Percentiles rank a stretch among this genome's conserved stretches.
Evolutionary conservation across 2,329 filamentous ascomycete species (phyloP).

Genomic region (Fusarium veterinarium): DNA sequence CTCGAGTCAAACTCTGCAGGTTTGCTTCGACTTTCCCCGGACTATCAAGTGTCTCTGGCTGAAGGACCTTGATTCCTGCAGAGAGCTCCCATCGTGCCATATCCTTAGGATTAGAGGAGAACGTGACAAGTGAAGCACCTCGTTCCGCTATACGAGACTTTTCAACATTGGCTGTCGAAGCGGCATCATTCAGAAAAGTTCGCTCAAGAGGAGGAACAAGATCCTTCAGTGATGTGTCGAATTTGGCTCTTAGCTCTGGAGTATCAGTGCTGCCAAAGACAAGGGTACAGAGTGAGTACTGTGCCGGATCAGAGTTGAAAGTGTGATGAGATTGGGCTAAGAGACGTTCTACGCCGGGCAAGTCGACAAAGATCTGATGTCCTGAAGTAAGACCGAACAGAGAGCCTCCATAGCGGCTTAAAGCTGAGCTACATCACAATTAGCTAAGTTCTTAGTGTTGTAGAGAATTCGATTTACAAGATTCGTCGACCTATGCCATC

Average conservation of each 20-base stretch:
- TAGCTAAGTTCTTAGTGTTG: neutral
- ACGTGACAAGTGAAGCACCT: slow-evolving; percentile 25
- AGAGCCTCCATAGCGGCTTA: slow-evolving; percentile 29
- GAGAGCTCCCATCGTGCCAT: slow-evolving; percentile 37
- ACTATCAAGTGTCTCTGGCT: neutral
- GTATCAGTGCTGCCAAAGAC: slow-evolving; percentile 29
- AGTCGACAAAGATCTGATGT: slow-evolving; percentile 30
- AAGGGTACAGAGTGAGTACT: slow-evolving; percentile 23
- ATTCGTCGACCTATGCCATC: slow-evolving; percentile 24
- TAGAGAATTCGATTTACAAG: neutral
- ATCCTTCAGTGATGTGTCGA: slow-evolving; percentile 11
- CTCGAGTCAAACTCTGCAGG: slow-evolving; percentile 24
- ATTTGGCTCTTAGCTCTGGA: slow-evolving; percentile 10
- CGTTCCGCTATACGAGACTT: slow-evolving; percentile 20
- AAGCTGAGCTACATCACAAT: neutral
- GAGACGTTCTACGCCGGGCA: slow-evolving; percentile 29
- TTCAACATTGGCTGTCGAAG: slow-evolving; percentile 33
- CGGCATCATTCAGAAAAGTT: slow-evolving; percentile 35
- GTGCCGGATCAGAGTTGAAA: slow-evolving; percentile 14
- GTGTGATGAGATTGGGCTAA: slow-evolving; percentile 26
- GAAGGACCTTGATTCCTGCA: slow-evolving; percentile 8
- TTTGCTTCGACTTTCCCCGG: slow-evolving; percentile 11
- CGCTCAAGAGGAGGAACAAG: slow-evolving; percentile 27
- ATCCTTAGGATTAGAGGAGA: slow-evolving; percentile 6
- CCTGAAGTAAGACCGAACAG: slow-evolving; percentile 35